Evolutionary conservation across 176 grass and related monocot genomes (phyloP), one percentile per base, ranked within the genome.

Genomic region (Bonia amplexicaulis): DNA sequence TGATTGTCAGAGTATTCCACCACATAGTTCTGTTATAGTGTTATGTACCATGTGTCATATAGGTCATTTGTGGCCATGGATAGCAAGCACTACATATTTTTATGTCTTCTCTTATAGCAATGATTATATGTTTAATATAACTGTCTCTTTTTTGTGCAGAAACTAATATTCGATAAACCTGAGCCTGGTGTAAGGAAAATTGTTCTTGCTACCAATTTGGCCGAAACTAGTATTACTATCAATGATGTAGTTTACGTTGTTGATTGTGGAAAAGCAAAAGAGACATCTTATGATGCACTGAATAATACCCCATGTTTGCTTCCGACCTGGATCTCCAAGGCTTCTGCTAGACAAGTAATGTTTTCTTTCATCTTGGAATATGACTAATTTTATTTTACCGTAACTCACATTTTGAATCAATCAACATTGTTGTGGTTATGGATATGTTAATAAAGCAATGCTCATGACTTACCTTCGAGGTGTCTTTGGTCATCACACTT

Each of bases 191-290:
- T 95, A 71, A 96, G 96, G 84, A 99, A 99, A 89, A 96, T 99
- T 80, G 96, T 99, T 84, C 89, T 99, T 54, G 96, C 96, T 27
- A 99, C 96, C 42, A 99, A 99, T 87, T 91, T 99, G 86, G 96
- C 96, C 47, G 96, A 99, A 81, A 99, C 96, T 44, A 99, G 96
- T 85, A 99, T 99, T 81, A 99, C 96, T 48, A 99, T 99, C 63
- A 99, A 99, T 42, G 96, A 99, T 69, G 96, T 99, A 22, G 93
- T 99, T 60, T 99, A 92, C 92, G 96, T 99, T 86, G 91, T 99
- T 74, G 96, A 99, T 68, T 92, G 91, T 79, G 96, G 96, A 59
- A 99, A 99, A 74, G 96, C 96, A 83, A 99, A 99, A 86, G 96
- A 99, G 81, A 99, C 96, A 58, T 99, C 96, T 60, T 99, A 99